Conservation (phyloP, 352 stramenopile species). For the Pythium folliculosum region DNA sequence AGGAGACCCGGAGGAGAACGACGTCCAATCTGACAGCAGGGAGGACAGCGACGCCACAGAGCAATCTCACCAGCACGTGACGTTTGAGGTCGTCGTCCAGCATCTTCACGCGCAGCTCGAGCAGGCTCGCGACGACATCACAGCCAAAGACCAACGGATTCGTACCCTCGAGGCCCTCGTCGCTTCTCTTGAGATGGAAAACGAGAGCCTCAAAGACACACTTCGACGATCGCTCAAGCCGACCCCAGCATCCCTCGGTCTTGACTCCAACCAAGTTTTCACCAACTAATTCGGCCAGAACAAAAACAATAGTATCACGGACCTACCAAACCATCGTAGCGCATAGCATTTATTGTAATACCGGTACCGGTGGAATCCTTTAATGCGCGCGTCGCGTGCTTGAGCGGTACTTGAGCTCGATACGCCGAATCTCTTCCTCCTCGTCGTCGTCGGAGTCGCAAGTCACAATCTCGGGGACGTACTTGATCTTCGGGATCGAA, state of each 20-base stretch:
- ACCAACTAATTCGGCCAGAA: background rate
- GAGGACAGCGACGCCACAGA: conserved; percentile 18
- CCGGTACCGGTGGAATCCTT: background rate
- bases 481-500: conserved; percentile 80
- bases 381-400: conserved; percentile 30
- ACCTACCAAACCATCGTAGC: no score
- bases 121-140: background rate
- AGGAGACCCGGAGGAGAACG: background rate
- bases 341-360: no score
- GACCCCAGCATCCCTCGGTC: background rate
- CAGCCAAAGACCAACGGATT: conserved; percentile 29
- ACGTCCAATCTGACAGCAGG: conserved; percentile 1
- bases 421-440: conserved; percentile 69
- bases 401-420: conserved; percentile 70
- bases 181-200: conserved; percentile 23
- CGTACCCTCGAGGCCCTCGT: conserved; percentile 30
- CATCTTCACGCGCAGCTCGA: conserved; percentile 34
- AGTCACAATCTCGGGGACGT: conserved; percentile 36
- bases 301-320: background rate
- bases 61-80: conserved; percentile 26
- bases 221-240: background rate
- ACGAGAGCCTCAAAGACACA: background rate
- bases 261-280: conserved; percentile 7
- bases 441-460: conserved; percentile 80
- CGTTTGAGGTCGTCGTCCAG: conserved; percentile 37